Evolutionary conservation across 345 rosid genomes (phyloP).

Genomic region (Geranium rotundifolium): DNA sequence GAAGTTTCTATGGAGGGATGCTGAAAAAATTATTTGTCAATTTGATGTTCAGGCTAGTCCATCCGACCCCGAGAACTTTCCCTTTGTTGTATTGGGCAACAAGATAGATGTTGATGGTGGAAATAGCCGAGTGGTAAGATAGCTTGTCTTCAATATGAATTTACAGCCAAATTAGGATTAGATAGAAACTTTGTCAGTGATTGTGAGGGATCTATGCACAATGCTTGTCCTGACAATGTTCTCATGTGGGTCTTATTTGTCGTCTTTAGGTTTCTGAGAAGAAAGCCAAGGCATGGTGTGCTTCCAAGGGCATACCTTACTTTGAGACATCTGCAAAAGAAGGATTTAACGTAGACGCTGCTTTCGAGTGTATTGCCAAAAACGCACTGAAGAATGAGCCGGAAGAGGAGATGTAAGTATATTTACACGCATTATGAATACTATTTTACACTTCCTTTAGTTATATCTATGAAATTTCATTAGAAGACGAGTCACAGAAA

Average conservation of each 20-base stretch:
- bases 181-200: background rate
- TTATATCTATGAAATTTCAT: background rate
- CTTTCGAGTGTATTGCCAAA: constrained; percentile 71
- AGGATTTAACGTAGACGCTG: constrained; percentile 80
- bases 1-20: background rate
- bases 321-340: constrained; percentile 92
- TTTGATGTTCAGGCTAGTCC: constrained; percentile 55
- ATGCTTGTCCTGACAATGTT: background rate
- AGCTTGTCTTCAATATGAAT: constrained; percentile 4
- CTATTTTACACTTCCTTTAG: background rate
- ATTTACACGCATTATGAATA: background rate
- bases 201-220: background rate
- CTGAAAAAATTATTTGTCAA: background rate
- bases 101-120: constrained; percentile 80
- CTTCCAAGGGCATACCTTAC: constrained; percentile 87
- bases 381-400: constrained; percentile 86
- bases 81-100: constrained; percentile 78
- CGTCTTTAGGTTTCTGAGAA: constrained; percentile 67
- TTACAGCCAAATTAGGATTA: background rate
- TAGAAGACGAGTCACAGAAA: no score
- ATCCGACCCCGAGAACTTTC: constrained; percentile 78
- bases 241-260: background rate
- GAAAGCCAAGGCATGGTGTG: constrained; percentile 92
- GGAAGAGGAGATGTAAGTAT: constrained; percentile 69
- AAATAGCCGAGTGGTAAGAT: constrained; percentile 71